Percentiles rank a stretch among this genome's conserved stretches.
These are phyloP conservation scores for Candolleomyces eurysporus DNA, from an alignment of 768 basidiomycete species.

Conservation along the genomic window DNA sequence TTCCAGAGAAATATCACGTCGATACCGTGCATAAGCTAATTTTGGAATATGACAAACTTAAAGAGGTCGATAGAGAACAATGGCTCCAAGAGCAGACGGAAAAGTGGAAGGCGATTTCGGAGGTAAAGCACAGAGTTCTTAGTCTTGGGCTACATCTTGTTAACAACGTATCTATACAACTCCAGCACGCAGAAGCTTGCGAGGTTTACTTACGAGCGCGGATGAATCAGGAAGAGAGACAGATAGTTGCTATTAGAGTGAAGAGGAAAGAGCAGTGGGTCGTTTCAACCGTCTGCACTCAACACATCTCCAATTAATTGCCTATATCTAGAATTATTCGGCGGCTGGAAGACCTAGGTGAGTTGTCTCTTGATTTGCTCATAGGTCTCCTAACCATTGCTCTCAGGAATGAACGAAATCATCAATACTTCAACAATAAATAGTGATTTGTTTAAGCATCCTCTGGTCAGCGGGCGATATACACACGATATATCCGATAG, in stretches of 20 bases:
- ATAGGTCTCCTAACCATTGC: neutral
- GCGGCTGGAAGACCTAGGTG: neutral
- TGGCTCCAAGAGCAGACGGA: neutral
- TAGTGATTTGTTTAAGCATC: neutral
- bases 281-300: neutral
- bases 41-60: neutral
- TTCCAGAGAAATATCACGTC: neutral
- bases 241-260: constrained; percentile 17
- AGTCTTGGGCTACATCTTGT: neutral
- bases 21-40: neutral
- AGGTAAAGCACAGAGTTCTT: neutral
- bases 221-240: constrained; percentile 35
- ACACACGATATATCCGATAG: neutral
- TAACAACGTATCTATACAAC: neutral
- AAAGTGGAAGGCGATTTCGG: neutral
- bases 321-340: neutral
- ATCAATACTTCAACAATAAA: neutral
- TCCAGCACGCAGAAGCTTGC: constrained; percentile 40
- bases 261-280: constrained; percentile 43
- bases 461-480: neutral
- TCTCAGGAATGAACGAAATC: neutral
- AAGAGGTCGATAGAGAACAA: neutral
- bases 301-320: neutral
- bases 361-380: neutral
- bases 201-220: constrained; percentile 11